phyloP scores from a whole-genome alignment of 2,329 filamentous ascomycete species.

The Aspergillus pseudoviridinutans region DNA sequence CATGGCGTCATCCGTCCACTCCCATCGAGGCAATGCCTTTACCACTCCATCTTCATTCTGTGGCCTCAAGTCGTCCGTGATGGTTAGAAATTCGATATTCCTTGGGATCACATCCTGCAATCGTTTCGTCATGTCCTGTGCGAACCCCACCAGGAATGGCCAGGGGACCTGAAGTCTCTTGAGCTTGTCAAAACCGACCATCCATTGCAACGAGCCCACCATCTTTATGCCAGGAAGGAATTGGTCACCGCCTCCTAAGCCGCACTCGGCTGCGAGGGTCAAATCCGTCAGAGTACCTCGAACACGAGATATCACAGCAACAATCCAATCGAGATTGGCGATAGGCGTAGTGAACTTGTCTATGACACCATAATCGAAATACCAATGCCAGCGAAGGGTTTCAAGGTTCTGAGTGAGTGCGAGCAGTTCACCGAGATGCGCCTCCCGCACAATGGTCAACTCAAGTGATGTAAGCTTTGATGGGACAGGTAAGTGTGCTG shows the following conservation, averaged over 20 bases:
- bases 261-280: constrained; percentile 10
- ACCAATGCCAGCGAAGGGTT: constrained; percentile 10
- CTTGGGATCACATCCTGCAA: constrained; percentile 10
- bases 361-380: constrained; percentile 4
- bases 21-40: neutral
- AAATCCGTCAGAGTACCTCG: constrained; percentile 15
- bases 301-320: constrained; percentile 15
- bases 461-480: constrained; percentile 9
- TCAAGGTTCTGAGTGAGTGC: constrained; percentile 7
- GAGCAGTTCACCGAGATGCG: constrained; percentile 7
- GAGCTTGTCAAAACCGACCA: constrained; percentile 1
- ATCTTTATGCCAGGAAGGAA: too few species aligned
- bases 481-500: constrained; percentile 1
- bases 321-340: constrained; percentile 14
- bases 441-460: constrained; percentile 8
- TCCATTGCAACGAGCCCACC: neutral
- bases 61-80: constrained; percentile 13
- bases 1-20: constrained; percentile 1
- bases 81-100: constrained; percentile 13
- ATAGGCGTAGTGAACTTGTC: constrained; percentile 6
- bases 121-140: neutral
- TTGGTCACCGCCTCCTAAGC: neutral
- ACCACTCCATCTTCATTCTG: constrained; percentile 4
- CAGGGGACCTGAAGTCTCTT: constrained; percentile 10
- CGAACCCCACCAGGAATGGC: constrained; percentile 12